Base-by-base conservation (phyloP, 2,329 filamentous ascomycete species). In the Dactylonectria estremocensis region DNA sequence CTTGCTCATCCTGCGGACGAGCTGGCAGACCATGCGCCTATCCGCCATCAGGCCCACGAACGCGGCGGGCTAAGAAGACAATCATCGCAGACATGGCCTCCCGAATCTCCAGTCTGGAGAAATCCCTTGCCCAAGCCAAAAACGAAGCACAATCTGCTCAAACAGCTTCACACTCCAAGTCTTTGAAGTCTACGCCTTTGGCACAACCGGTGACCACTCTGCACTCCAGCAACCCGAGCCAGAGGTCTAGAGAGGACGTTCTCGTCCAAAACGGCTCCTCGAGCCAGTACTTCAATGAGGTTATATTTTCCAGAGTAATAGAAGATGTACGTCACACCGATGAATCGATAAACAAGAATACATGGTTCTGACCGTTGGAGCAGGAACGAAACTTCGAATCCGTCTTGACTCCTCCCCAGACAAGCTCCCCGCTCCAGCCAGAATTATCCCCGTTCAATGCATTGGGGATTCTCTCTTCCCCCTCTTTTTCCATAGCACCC, bases 231-330 rank as follows among this genome's bases (percentile, higher is more conserved):
- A 16, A n/a, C 8, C 7, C 8, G 5, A 11, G 11, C 48, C 50
- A 7, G 9, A 56, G 50, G 11, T 40, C 58, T 8, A 55, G 68
- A 2, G 66, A 76, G 2, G 74, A 78, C 33, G 67, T 81, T 7
- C 59, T 81, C 40, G 58, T 81, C 0, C 70, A 74, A 4, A 79
- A 78, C 18, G 79, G 79, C 1, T 75, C 71, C 8, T 70, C 73
- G 3, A 80, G 74, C 35, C 78, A 80, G 45, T 81, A 80, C 48
- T 78, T 80, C 18, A 80, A 81, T 57, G 79, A 81, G 63, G 72
- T 79, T 8, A 67, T 81, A 9, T 71, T 81, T 2, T 80, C 79
- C 0, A 69, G 74, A 3, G 77, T 79, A 0, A 77, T 81, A 22
- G 76, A 79, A 57, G 74, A 79, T 71, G 79, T 78, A 35, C 6